Base-by-base conservation (phyloP, 2,329 filamentous ascomycete species). In the Aspergillus sp. region DNA sequence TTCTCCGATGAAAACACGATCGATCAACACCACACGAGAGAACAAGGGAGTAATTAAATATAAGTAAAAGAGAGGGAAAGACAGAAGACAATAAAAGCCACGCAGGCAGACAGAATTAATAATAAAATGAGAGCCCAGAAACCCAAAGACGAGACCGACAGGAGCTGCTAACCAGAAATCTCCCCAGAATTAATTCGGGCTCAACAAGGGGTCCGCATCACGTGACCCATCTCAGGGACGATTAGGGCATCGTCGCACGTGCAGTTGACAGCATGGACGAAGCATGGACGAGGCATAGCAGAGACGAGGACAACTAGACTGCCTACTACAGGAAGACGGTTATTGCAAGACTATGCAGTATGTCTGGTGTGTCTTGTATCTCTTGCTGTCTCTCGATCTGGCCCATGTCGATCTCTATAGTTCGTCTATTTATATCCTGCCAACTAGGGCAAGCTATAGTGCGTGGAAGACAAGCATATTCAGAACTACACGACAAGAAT, bases 51-150 rank as follows among this genome's bases (percentile, higher is more conserved):
- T 43, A 43, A 43, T 7, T 33, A n/a, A 6, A 30, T 34, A n/a
- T 4, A 3, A 35, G 27, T 41, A 27, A 41, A 28, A 4, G 39
- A 28, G 4, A 28, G 29, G 12, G 2, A 19, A 19, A 19, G 19
- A 19, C 19, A 39, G 43, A 45, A 39, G 43, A 45, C 39, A 27
- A 29, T 33, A 29, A 45, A 35, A 45, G 19, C 4, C 29, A 12
- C 12, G 27, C 9, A 28, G 32, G 9, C 19, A 19, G 19, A 19
- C 19, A 19, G 19, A 19, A 19, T 19, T 19, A 19, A 19, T 19
- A 19, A 19, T 19, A 19, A 19, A 19, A 19, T 19, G 2, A 19
- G 19, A 19, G 19, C 19, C 19, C 19, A 19, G 19, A 19, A 19
- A 19, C 19, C 19, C 19, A 19, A 19, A 19, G 19, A 19, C 19